Conservation (phyloP, 768 basidiomycete genomes). For the Aureoboletus auriporus region DNA sequence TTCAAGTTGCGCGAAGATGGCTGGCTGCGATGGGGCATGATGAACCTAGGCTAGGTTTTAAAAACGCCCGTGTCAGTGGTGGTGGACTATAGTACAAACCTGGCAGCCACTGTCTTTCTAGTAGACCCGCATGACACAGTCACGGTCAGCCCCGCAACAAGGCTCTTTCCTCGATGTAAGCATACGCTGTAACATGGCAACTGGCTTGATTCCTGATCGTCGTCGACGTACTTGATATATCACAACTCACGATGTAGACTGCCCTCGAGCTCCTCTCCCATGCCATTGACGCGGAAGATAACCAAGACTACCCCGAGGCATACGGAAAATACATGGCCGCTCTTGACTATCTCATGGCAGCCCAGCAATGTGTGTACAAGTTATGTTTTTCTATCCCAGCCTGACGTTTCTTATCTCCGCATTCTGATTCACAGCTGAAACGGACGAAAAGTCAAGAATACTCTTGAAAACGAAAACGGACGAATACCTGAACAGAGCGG, state of each 20-base stretch:
- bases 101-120: too few relatives aligned
- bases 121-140: too few relatives aligned
- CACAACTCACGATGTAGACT: slow-evolving; percentile 34
- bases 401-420: background rate
- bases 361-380: slow-evolving; percentile 64
- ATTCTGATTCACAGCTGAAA: slow-evolving; percentile 3
- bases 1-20: too few relatives aligned
- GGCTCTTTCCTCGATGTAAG: slow-evolving; percentile 11
- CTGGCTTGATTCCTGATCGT: background rate
- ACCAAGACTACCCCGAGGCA: slow-evolving; percentile 87
- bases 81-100: too few relatives aligned
- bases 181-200: too few relatives aligned
- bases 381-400: too few relatives aligned
- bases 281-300: slow-evolving; percentile 86
- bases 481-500: slow-evolving; percentile 18
- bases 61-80: too few relatives aligned
- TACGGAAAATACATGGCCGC: slow-evolving; percentile 92
- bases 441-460: slow-evolving; percentile 15
- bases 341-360: slow-evolving; percentile 96
- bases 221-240: background rate
- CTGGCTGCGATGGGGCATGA: too few relatives aligned
- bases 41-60: too few relatives aligned
- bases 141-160: background rate
- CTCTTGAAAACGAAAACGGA: slow-evolving; percentile 16
- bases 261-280: slow-evolving; percentile 87